A percentile compares a stretch with the other conserved stretches of the same genome.
Conservation (phyloP, 2,329 filamentous ascomycete genomes). For the Camptophora hylomeconis region DNA sequence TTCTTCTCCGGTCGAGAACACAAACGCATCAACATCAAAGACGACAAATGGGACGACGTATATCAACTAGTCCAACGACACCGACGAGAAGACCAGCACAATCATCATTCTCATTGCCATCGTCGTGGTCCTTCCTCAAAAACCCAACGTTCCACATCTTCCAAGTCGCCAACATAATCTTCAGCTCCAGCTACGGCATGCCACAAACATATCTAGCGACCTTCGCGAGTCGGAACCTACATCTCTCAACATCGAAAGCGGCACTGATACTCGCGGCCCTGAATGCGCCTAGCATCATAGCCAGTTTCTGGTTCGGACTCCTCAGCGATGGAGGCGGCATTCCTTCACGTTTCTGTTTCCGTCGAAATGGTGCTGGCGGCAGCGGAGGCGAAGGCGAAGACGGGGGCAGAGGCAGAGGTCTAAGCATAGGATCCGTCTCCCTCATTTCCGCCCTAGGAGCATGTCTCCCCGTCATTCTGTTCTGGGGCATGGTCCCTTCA, state of each 20-base stretch:
- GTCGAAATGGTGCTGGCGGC: too few species aligned
- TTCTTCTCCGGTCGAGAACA: too few species aligned
- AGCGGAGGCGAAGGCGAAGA: too few species aligned
- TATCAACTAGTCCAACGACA: neutral
- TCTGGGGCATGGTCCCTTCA: conserved; percentile 2
- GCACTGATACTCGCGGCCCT: conserved; percentile 5
- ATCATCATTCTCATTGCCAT: conserved; percentile 18
- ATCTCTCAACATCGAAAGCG: conserved; percentile 14
- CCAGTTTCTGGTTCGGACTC: conserved; percentile 7
- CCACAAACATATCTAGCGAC: conserved; percentile 24
- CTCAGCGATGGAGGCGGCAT: conserved; percentile 6
- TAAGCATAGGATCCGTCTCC: conserved; percentile 2
- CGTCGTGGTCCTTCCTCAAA: conserved; percentile 24
- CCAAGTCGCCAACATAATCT: conserved; percentile 26
- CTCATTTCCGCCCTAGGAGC: conserved; percentile 1
- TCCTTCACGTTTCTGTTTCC: too few species aligned
- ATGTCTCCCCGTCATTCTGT: conserved; percentile 3
- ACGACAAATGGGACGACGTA: too few species aligned
- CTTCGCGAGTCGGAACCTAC: conserved; percentile 21
- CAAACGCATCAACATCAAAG: too few species aligned
- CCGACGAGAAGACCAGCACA: conserved; percentile 28
- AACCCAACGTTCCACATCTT: conserved; percentile 28
- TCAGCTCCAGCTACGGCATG: conserved; percentile 27
- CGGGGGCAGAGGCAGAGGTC: neutral
- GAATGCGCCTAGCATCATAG: conserved; percentile 4